Percentiles rank a stretch among this genome's conserved stretches.
These are phyloP conservation scores for Canna indica DNA, from an alignment of 176 grass and related monocot species.

Conservation along the genomic window DNA sequence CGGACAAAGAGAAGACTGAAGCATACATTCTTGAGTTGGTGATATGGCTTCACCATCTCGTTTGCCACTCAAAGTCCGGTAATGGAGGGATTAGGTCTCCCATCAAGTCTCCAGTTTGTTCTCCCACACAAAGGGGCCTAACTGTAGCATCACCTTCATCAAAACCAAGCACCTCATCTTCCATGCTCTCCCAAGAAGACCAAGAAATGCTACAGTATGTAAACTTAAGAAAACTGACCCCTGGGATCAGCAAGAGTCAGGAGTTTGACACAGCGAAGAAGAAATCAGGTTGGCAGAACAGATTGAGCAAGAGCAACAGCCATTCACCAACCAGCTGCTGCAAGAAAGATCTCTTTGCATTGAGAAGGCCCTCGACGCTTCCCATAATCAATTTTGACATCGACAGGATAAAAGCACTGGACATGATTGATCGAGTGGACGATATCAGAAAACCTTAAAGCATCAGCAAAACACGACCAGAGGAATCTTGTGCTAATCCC, in stretches of 20 bases:
- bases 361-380: constrained; percentile 55
- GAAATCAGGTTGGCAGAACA: constrained; percentile 39
- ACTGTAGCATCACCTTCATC: constrained; percentile 23
- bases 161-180: constrained; percentile 33
- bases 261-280: constrained; percentile 59
- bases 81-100: constrained; percentile 62
- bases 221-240: constrained; percentile 60
- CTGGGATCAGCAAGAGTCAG: constrained; percentile 94
- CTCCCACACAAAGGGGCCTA: constrained; percentile 40
- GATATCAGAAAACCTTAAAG: constrained; percentile 43
- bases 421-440: constrained; percentile 85
- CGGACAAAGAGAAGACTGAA: constrained; percentile 80
- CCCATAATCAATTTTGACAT: constrained; percentile 75
- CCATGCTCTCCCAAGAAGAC: constrained; percentile 69
- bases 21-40: constrained; percentile 72
- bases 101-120: constrained; percentile 75
- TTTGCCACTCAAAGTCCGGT: constrained; percentile 52
- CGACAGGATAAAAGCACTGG: constrained; percentile 72
- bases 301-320: constrained; percentile 92
- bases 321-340: constrained; percentile 51
- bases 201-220: constrained; percentile 80
- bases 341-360: constrained; percentile 37
- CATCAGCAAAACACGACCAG: not conserved
- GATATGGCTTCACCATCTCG: constrained; percentile 81
- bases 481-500: not conserved